Evolutionary conservation across 129 eudicot genomes (phyloP).

Genomic region (Apium graveolens): DNA sequence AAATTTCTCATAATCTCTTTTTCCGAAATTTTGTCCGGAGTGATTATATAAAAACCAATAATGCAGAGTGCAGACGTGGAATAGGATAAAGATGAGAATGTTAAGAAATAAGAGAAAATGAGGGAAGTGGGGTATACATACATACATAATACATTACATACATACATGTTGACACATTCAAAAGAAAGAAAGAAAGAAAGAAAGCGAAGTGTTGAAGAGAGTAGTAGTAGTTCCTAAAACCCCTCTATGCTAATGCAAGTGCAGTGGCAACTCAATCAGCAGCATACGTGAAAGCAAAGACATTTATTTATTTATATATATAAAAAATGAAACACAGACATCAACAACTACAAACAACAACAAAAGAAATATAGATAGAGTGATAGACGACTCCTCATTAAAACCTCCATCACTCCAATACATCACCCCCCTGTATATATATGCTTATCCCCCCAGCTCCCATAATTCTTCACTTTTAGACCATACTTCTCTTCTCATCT

Average conservation of each 20-base stretch:
- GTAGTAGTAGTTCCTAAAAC: conserved; percentile 5
- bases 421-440: neutral
- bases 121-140: neutral
- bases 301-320: too few relatives aligned
- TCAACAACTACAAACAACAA: neutral
- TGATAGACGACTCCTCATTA: too few relatives aligned
- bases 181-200: neutral
- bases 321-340: neutral
- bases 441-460: too few relatives aligned
- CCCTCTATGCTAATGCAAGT: neutral
- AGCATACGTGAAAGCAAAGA: conserved; percentile 13
- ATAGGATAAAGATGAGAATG: neutral
- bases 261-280: neutral
- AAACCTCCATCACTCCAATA: neutral
- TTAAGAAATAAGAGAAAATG: neutral
- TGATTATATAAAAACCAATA: too few relatives aligned
- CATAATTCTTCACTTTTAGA: neutral
- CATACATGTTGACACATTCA: conserved; percentile 3
- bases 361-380: neutral
- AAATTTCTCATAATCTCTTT: too few relatives aligned
- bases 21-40: too few relatives aligned
- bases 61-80: neutral
- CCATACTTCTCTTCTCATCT: neutral
- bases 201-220: neutral
- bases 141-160: too few relatives aligned